Percentiles rank a stretch among this genome's conserved stretches.
These are phyloP conservation scores for Aspergillus sp. DNA, from an alignment of 2,329 filamentous ascomycete species.

Conservation along the genomic window DNA sequence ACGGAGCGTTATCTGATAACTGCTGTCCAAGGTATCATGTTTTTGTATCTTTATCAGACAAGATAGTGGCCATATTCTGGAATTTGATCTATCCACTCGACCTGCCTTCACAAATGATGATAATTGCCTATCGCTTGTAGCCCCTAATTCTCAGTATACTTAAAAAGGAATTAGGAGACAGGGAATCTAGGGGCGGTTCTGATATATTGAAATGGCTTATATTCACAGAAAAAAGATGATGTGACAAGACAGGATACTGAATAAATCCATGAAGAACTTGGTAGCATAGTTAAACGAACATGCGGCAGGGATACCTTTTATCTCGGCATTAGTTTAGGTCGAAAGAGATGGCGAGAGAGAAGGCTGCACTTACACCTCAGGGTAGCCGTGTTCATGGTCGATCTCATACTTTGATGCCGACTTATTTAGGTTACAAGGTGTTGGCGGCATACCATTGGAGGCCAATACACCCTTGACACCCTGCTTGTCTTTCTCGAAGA, in stretches of 20 bases:
- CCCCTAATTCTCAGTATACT: too few relatives aligned
- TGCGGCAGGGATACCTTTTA: conserved; percentile 39
- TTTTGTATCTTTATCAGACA: too few relatives aligned
- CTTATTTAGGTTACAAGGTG: conserved; percentile 62
- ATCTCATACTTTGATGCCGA: conserved; percentile 56
- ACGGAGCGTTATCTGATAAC: background rate
- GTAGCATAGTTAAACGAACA: conserved; percentile 29
- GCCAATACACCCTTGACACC: conserved; percentile 56
- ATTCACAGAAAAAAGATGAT: too few relatives aligned
- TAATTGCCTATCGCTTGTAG: too few relatives aligned
- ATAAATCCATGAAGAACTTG: background rate
- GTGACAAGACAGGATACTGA: too few relatives aligned
- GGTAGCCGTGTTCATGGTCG: conserved; percentile 58
- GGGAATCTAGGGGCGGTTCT: too few relatives aligned
- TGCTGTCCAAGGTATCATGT: too few relatives aligned
- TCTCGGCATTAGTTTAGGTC: conserved; percentile 27
- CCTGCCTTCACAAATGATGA: too few relatives aligned
- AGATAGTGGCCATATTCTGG: too few relatives aligned
- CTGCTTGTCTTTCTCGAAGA: conserved; percentile 59
- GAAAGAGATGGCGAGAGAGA: conserved; percentile 16
- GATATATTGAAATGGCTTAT: too few relatives aligned
- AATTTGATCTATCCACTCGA: too few relatives aligned
- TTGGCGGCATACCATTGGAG: conserved; percentile 73
- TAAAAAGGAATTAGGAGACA: too few relatives aligned
- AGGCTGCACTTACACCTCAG: conserved; percentile 51